Percentiles rank a stretch among this genome's conserved stretches.
Conservation (phyloP, 495 filamentous ascomycete species). For the Aspergillus egyptiacus region DNA sequence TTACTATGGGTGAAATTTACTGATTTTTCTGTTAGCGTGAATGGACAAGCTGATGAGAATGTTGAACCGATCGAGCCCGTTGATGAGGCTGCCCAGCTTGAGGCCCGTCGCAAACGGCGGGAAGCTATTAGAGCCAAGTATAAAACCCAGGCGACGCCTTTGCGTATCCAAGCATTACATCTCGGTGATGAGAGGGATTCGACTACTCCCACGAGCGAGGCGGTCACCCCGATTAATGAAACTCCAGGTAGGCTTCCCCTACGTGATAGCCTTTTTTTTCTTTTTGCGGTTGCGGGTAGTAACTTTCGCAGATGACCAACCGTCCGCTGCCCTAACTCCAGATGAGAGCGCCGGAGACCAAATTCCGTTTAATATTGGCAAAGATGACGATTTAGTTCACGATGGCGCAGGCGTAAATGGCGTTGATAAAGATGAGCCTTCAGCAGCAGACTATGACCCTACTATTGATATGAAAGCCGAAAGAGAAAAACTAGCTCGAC, state of each 20-base stretch:
- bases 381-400: conserved; percentile 63
- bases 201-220: conserved; percentile 48
- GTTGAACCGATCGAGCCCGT: conserved; percentile 41
- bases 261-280: no score
- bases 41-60: conserved; percentile 4
- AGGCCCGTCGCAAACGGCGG: conserved; percentile 78
- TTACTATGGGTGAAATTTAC: background rate
- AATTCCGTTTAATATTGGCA: conserved; percentile 48
- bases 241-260: conserved; percentile 29
- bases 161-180: conserved; percentile 72
- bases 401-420: conserved; percentile 44
- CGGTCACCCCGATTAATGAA: conserved; percentile 19
- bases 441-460: conserved; percentile 94
- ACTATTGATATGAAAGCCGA: conserved; percentile 91
- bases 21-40: conserved; percentile 12
- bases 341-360: conserved; percentile 42
- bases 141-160: conserved; percentile 61
- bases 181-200: conserved; percentile 51
- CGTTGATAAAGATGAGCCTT: conserved; percentile 69
- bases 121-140: conserved; percentile 87
- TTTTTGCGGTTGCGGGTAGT: background rate
- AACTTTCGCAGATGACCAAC: conserved; percentile 1
- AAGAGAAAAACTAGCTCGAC: conserved; percentile 60
- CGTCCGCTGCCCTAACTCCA: conserved; percentile 42
- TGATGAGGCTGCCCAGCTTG: conserved; percentile 74